phyloP scores from a whole-genome alignment of 192 early-diverging fungal genomes.

The Mortierella alpina region DNA sequence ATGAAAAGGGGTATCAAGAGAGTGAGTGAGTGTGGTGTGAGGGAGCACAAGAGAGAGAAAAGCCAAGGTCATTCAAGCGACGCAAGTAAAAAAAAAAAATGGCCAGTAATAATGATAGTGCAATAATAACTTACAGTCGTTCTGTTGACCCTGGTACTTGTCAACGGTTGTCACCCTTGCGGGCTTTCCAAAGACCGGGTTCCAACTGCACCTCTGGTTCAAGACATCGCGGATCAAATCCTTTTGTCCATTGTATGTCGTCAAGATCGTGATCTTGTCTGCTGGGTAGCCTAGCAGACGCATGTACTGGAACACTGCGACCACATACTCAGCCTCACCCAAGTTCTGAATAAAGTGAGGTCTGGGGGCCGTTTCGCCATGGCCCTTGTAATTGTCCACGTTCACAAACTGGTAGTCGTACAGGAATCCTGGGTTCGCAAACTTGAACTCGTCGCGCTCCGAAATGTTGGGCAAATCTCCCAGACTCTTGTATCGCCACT shows the following conservation, averaged over 20 bases:
- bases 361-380: slow-evolving; percentile 89
- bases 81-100: neutral
- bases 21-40: neutral
- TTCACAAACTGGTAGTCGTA: slow-evolving; percentile 92
- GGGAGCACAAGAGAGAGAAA: neutral
- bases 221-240: slow-evolving; percentile 93
- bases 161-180: slow-evolving; percentile 91
- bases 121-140: slow-evolving; percentile 74
- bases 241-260: slow-evolving; percentile 98
- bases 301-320: slow-evolving; percentile 97
- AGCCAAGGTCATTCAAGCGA: neutral
- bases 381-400: slow-evolving; percentile 77
- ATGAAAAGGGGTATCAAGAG: neutral
- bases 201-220: slow-evolving; percentile 85
- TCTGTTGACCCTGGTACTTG: slow-evolving; percentile 96
- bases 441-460: slow-evolving; percentile 62
- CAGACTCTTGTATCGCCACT: slow-evolving; percentile 84
- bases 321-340: slow-evolving; percentile 97
- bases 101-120: neutral
- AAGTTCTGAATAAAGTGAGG: slow-evolving; percentile 95
- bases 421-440: slow-evolving; percentile 87
- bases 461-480: slow-evolving; percentile 71
- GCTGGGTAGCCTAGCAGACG: slow-evolving; percentile 91
- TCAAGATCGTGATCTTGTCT: slow-evolving; percentile 90
- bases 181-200: slow-evolving; percentile 86